Evolutionary conservation across 2,329 filamentous ascomycete genomes (phyloP).

Genomic region (Sarocladium strictum): DNA sequence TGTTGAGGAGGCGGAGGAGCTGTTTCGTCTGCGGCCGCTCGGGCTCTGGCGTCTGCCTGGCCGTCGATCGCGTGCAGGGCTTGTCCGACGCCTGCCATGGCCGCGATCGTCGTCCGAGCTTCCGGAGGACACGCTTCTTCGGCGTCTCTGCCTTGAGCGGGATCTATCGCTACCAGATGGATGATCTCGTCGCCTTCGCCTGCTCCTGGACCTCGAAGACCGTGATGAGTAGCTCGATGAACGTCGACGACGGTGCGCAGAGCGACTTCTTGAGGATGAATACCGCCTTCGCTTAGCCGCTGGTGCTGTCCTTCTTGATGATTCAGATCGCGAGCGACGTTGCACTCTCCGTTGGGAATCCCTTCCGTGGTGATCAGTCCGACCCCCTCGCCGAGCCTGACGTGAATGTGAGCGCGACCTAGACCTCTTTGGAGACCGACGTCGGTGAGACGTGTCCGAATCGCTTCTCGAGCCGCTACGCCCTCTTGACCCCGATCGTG

Average conservation of each 20-base stretch:
- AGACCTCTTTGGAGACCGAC: conserved; percentile 30
- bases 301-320: conserved; percentile 36
- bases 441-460: conserved; percentile 24
- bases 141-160: conserved; percentile 12
- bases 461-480: conserved; percentile 24
- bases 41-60: conserved; percentile 10
- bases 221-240: conserved; percentile 31
- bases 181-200: conserved; percentile 15
- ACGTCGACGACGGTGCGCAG: conserved; percentile 29
- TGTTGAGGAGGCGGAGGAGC: conserved; percentile 46
- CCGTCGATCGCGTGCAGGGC: neutral
- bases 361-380: conserved; percentile 16
- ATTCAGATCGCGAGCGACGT: conserved; percentile 26
- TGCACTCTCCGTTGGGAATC: conserved; percentile 16
- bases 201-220: conserved; percentile 30
- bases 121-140: conserved; percentile 14
- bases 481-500: conserved; percentile 28
- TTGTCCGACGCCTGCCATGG: neutral
- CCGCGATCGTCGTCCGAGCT: conserved; percentile 11
- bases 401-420: conserved; percentile 28
- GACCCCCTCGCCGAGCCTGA: conserved; percentile 18
- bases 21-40: conserved; percentile 37
- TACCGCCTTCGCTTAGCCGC: conserved; percentile 45
- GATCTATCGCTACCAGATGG: conserved; percentile 10
- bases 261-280: conserved; percentile 42